Conservation (phyloP, 2,329 filamentous ascomycete genomes). For the Alternaria sp. region DNA sequence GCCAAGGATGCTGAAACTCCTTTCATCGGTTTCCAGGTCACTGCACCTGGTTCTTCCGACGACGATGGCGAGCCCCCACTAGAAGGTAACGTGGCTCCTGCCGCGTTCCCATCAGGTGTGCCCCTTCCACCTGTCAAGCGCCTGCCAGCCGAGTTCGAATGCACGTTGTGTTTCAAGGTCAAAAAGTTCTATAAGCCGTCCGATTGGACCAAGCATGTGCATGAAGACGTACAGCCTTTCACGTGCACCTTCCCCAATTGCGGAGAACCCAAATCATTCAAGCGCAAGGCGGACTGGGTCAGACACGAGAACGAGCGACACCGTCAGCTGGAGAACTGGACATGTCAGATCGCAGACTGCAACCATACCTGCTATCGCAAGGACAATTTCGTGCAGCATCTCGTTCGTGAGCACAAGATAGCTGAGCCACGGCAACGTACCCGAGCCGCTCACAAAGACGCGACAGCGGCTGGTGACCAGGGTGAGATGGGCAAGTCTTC, state of each 20-base stretch:
- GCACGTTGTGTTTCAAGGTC: slow-evolving; percentile 81
- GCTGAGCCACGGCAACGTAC: slow-evolving; percentile 78
- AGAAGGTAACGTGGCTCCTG: slow-evolving; percentile 72
- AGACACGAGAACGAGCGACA: slow-evolving; percentile 92
- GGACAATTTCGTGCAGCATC: slow-evolving; percentile 91
- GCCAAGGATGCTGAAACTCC: slow-evolving; percentile 65
- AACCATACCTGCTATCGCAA: slow-evolving; percentile 83
- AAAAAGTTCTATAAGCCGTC: slow-evolving; percentile 91
- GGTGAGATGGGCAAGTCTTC: slow-evolving; percentile 20
- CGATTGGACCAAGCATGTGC: slow-evolving; percentile 96
- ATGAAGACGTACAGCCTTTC: slow-evolving; percentile 91
- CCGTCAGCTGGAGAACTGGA: slow-evolving; percentile 89
- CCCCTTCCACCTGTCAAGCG: slow-evolving; percentile 78
- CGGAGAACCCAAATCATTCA: slow-evolving; percentile 87
- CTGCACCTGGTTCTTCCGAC: slow-evolving; percentile 63
- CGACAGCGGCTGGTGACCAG: slow-evolving; percentile 29
- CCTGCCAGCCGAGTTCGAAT: slow-evolving; percentile 88
- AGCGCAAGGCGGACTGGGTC: slow-evolving; percentile 95
- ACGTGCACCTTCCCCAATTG: slow-evolving; percentile 89
- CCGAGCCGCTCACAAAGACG: slow-evolving; percentile 50
- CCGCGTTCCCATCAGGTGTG: slow-evolving; percentile 80
- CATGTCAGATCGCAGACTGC: slow-evolving; percentile 81
- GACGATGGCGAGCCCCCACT: slow-evolving; percentile 69
- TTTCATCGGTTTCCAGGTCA: slow-evolving; percentile 61
- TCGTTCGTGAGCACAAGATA: slow-evolving; percentile 89